Percentiles rank a stretch among this genome's conserved stretches.
Conservation (phyloP, 163 green algal genomes). For the Coccomyxa subellipsoidea region DNA sequence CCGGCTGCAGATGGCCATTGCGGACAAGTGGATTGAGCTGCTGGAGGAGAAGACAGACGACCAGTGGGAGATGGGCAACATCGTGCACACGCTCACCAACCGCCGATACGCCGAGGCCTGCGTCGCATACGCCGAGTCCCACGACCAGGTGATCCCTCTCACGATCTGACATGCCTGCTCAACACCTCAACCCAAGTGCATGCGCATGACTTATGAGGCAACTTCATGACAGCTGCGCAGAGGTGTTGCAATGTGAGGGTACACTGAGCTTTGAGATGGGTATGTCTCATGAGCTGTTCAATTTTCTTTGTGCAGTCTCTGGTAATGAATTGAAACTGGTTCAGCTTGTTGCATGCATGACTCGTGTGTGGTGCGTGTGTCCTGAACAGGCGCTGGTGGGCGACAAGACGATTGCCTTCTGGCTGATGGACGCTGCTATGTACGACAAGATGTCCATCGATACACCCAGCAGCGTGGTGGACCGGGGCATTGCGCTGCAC, state of each 20-base stretch:
- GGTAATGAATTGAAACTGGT: too few relatives aligned
- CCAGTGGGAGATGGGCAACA: constrained; percentile 89
- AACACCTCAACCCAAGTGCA: too few relatives aligned
- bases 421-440: constrained; percentile 98
- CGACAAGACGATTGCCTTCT: constrained; percentile 92
- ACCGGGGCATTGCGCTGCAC: constrained; percentile 90
- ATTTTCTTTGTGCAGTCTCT: neutral
- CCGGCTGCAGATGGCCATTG: constrained; percentile 95
- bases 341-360: too few relatives aligned
- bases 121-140: constrained; percentile 91
- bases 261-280: too few relatives aligned
- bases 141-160: constrained; percentile 96
- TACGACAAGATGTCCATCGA: constrained; percentile 89
- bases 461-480: constrained; percentile 46
- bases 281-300: too few relatives aligned
- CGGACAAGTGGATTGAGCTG: constrained; percentile 97
- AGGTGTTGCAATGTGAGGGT: too few relatives aligned
- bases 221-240: too few relatives aligned
- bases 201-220: too few relatives aligned
- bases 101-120: constrained; percentile 85
- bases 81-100: constrained; percentile 94
- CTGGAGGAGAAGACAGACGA: constrained; percentile 64
- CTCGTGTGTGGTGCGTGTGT: neutral
- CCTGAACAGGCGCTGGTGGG: constrained; percentile 57
- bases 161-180: neutral